Conservation (phyloP, 805 yeast species). For the Cyberlindnera mississippiensis region DNA sequence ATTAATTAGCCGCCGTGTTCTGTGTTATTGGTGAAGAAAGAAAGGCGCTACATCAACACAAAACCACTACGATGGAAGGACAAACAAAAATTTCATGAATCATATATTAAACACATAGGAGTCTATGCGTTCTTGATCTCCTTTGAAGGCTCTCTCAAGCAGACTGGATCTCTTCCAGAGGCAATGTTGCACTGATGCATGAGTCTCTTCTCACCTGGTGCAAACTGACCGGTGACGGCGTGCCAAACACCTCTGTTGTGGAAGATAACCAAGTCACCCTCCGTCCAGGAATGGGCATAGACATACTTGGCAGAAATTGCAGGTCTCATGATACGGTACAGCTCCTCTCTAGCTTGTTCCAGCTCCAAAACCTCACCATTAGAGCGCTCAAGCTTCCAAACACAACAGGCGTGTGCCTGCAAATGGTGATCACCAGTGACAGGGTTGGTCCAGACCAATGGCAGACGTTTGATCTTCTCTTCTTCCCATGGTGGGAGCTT, state of each 20-base stretch:
- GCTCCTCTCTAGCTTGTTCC: constrained; percentile 68
- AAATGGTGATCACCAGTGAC: constrained; percentile 77
- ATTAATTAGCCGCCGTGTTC: too few species aligned
- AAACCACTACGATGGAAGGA: too few species aligned
- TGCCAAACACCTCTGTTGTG: constrained; percentile 91
- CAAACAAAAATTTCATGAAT: not conserved
- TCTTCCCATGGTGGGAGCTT: constrained; percentile 83
- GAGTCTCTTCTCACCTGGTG: constrained; percentile 69
- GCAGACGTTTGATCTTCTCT: constrained; percentile 68
- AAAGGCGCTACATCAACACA: not conserved
- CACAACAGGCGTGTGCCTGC: constrained; percentile 88
- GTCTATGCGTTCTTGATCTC: constrained; percentile 7
- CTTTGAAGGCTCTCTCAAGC: constrained; percentile 18
- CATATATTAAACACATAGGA: not conserved
- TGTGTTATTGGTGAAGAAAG: not conserved
- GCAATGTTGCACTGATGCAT: constrained; percentile 96
- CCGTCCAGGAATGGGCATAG: constrained; percentile 77
- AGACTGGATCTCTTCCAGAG: constrained; percentile 64
- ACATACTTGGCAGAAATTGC: constrained; percentile 71
- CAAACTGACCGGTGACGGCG: constrained; percentile 86
- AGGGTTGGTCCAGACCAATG: constrained; percentile 91
- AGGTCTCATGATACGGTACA: constrained; percentile 78
- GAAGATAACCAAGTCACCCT: constrained; percentile 84
- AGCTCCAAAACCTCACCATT: constrained; percentile 59
- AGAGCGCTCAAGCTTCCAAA: constrained; percentile 53